A percentile compares a stretch with the other conserved stretches of the same genome.
Evolutionary conservation across 495 filamentous ascomycete genomes (phyloP).

Genomic region (Aspergillus carlsbadensis): DNA sequence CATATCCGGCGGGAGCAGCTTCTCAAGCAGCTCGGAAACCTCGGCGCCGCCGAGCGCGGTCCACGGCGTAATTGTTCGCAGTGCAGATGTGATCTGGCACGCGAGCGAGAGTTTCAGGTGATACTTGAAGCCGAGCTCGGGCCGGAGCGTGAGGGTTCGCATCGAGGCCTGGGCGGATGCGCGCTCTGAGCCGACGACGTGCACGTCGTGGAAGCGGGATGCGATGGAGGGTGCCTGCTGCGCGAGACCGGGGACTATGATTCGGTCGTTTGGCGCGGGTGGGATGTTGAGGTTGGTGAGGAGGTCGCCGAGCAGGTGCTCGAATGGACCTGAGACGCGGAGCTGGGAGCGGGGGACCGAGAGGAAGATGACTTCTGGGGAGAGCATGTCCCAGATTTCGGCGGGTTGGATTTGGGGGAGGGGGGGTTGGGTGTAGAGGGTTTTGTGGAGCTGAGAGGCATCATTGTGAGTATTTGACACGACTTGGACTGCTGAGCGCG

Average conservation of each 20-base stretch:
- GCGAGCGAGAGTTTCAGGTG: slow-evolving; percentile 24
- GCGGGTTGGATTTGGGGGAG: slow-evolving; percentile 14
- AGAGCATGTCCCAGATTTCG: slow-evolving; percentile 16
- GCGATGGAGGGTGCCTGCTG: slow-evolving; percentile 19
- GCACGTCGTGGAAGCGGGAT: slow-evolving; percentile 15
- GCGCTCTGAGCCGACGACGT: slow-evolving; percentile 14
- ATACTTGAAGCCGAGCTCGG: slow-evolving; percentile 19
- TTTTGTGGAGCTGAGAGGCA: slow-evolving; percentile 17
- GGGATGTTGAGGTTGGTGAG: slow-evolving; percentile 13
- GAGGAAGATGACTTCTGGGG: slow-evolving; percentile 14
- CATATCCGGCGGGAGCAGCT: slow-evolving; percentile 17
- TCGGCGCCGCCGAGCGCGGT: slow-evolving; percentile 12
- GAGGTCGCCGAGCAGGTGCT: not conserved
- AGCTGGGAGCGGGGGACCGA: slow-evolving; percentile 12
- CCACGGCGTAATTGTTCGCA: slow-evolving; percentile 28
- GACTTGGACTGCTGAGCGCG: not conserved
- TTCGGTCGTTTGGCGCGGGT: not conserved
- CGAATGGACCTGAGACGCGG: not conserved
- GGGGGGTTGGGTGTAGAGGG: slow-evolving; percentile 18
- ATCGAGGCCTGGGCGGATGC: slow-evolving; percentile 23
- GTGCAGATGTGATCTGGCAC: slow-evolving; percentile 23
- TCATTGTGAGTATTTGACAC: not conserved
- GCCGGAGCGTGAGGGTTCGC: slow-evolving; percentile 18
- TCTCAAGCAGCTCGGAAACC: slow-evolving; percentile 13
- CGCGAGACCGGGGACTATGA: slow-evolving; percentile 20